These are phyloP conservation scores for Erucastrum elatum DNA, from an alignment of 345 rosid species.

Conservation along the genomic window DNA sequence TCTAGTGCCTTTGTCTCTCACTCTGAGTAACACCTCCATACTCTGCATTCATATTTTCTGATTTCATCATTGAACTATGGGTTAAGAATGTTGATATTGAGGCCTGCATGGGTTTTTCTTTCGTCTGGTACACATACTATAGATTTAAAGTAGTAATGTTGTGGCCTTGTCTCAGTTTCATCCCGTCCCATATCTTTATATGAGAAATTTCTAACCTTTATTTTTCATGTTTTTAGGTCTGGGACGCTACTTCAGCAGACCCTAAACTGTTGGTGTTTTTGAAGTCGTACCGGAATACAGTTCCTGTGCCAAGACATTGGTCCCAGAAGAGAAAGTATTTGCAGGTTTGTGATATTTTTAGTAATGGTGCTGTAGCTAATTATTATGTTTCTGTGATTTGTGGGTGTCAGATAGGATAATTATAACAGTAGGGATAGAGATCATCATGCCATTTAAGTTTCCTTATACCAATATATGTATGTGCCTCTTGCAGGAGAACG, in stretches of 20 bases:
- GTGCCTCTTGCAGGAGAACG: constrained; percentile 99
- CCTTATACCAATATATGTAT: constrained; percentile 97
- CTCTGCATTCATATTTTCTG: not conserved
- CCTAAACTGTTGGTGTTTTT: constrained; percentile 92
- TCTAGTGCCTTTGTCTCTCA: not conserved
- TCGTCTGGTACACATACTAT: not conserved
- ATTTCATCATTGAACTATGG: not conserved
- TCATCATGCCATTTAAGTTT: constrained; percentile 72
- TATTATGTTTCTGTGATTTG: constrained; percentile 50
- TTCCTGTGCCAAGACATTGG: constrained; percentile 99
- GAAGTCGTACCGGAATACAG: constrained; percentile 92
- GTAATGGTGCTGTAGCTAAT: constrained; percentile 28
- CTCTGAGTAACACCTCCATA: not conserved
- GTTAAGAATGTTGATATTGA: not conserved
- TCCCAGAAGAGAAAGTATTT: constrained; percentile 96
- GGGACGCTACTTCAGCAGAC: constrained; percentile 99
- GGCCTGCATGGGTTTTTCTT: not conserved
- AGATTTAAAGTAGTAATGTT: not conserved
- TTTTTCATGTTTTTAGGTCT: constrained; percentile 58
- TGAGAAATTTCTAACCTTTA: not conserved
- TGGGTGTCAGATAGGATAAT: constrained; percentile 46
- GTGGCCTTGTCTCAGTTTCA: not conserved
- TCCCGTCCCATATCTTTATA: not conserved
- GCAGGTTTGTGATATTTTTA: constrained; percentile 69
- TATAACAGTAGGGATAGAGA: constrained; percentile 57